Percentiles rank a stretch among this genome's conserved stretches.
Evolutionary conservation across 805 yeast genomes (phyloP).

Genomic region (Lipomyces starkeyi): DNA sequence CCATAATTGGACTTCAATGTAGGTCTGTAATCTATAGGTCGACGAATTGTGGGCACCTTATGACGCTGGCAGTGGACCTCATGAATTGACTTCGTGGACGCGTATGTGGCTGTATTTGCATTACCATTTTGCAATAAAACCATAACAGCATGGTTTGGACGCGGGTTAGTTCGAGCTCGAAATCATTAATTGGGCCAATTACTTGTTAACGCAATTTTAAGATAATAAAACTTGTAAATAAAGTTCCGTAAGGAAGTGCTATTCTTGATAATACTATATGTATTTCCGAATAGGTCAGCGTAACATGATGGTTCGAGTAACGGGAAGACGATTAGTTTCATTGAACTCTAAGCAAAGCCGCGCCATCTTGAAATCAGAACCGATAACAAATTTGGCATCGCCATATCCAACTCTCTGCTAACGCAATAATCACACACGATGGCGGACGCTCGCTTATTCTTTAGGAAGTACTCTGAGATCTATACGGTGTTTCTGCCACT

Average conservation of each 20-base stretch:
- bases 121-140: no score
- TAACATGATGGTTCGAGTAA: no score
- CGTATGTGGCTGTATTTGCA: no score
- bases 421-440: not conserved
- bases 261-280: no score
- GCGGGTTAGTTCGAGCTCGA: not conserved
- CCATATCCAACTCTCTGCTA: not conserved
- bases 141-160: not conserved
- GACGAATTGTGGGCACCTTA: not conserved
- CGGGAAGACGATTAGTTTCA: no score
- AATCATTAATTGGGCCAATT: not conserved
- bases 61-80: no score
- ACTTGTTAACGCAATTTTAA: no score
- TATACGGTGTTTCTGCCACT: conserved; percentile 37
- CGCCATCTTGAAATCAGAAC: not conserved
- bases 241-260: not conserved
- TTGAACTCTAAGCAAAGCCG: not conserved
- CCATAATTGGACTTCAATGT: not conserved
- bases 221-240: not conserved
- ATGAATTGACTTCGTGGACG: no score
- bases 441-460: conserved; percentile 15
- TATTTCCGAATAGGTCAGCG: not conserved
- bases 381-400: not conserved
- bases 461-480: conserved; percentile 34
- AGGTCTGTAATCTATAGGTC: not conserved